Evolutionary conservation across 148 eudicot genomes (phyloP).

Genomic region (Vaccinium vitisidaea): DNA sequence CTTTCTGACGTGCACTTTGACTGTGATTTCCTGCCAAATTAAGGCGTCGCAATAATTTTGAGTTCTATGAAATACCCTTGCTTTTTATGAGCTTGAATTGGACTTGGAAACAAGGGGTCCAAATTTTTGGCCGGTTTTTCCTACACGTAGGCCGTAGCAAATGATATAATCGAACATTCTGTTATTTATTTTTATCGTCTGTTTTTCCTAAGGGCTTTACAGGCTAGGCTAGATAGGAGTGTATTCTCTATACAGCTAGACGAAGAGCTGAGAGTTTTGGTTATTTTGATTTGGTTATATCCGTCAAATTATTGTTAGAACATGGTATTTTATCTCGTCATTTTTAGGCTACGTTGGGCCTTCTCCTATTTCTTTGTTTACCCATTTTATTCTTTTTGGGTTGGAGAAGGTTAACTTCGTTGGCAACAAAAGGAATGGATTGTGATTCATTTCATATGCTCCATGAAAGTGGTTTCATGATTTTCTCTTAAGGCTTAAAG

Average conservation of each 20-base stretch:
- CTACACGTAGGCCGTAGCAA: not conserved
- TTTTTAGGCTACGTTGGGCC: not conserved
- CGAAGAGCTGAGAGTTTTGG: no score
- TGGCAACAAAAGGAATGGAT: not conserved
- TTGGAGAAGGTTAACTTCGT: not conserved
- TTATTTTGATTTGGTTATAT: no score
- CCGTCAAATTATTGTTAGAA: not conserved
- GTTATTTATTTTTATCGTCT: not conserved
- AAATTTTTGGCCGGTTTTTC: not conserved
- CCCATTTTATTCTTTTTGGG: no score
- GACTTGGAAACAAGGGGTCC: not conserved
- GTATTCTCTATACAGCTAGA: no score
- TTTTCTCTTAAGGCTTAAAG: not conserved
- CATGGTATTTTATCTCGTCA: not conserved
- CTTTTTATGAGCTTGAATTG: not conserved
- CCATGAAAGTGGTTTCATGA: not conserved
- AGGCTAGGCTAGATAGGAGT: no score
- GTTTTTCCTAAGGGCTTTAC: no score
- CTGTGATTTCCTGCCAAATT: not conserved
- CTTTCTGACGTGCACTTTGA: not conserved
- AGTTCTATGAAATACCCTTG: not conserved
- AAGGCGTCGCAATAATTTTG: not conserved
- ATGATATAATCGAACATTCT: not conserved
- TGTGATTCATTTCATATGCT: not conserved
- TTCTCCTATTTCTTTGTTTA: not conserved